phyloP scores from a whole-genome alignment of 192 early-diverging fungal genomes.

The Backusella parvicylindrica region DNA sequence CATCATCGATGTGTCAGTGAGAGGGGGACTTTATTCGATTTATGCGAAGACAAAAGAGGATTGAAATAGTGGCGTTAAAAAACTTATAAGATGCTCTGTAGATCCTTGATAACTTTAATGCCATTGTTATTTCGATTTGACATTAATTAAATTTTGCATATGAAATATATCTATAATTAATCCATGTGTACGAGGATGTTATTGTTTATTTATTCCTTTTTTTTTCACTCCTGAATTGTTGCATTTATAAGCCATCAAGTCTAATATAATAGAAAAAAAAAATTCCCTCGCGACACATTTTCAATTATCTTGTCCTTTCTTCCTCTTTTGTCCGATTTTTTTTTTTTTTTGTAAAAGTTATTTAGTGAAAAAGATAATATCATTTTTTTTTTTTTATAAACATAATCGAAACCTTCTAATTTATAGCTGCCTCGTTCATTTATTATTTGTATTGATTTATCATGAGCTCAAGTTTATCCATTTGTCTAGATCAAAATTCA shows the following conservation, averaged over 20 bases:
- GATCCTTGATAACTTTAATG: background rate
- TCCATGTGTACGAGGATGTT: background rate
- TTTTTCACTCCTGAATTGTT: background rate
- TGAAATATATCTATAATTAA: background rate
- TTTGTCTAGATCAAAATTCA: background rate
- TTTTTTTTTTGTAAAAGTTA: background rate
- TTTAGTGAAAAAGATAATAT: background rate
- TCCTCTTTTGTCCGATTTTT: background rate
- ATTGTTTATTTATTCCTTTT: background rate
- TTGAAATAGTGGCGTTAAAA: background rate
- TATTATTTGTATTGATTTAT: background rate
- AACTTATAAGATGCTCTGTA: background rate
- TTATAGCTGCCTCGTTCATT: background rate
- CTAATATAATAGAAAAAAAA: background rate
- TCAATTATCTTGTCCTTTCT: constrained; percentile 1
- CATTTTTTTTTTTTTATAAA: background rate
- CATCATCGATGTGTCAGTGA: background rate
- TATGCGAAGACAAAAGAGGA: background rate
- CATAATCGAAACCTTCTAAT: background rate
- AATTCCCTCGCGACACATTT: background rate
- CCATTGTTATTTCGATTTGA: background rate
- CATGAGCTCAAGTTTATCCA: background rate
- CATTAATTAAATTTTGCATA: background rate
- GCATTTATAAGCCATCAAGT: background rate
- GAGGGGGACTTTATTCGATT: background rate